Evolutionary conservation across 139 green algal species (phyloP).

Genomic region (Micromonas commoda): DNA sequence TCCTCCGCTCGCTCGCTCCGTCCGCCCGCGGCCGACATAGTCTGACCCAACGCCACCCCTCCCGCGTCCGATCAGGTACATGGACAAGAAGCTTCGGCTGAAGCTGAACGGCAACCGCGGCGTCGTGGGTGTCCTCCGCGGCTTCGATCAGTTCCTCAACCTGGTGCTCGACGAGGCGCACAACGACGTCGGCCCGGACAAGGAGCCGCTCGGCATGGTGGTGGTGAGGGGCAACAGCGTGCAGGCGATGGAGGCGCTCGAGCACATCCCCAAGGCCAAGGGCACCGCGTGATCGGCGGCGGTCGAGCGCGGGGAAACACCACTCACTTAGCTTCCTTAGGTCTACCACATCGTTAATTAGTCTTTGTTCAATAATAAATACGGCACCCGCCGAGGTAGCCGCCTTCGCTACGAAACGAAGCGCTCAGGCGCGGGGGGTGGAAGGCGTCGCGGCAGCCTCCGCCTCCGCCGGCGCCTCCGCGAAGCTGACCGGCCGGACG

Average conservation of each 20-base stretch:
- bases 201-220: slow-evolving; percentile 94
- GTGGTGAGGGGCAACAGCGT: slow-evolving; percentile 92
- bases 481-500: too few relatives aligned
- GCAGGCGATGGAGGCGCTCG: slow-evolving; percentile 85
- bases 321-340: too few relatives aligned
- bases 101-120: slow-evolving; percentile 85
- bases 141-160: slow-evolving; percentile 99
- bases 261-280: slow-evolving; percentile 37
- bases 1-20: background rate
- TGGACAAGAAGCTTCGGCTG: slow-evolving; percentile 26
- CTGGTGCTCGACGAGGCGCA: slow-evolving; percentile 89
- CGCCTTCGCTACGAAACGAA: too few relatives aligned
- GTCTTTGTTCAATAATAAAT: too few relatives aligned
- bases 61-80: slow-evolving; percentile 14
- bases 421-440: too few relatives aligned
- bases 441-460: too few relatives aligned
- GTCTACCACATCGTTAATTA: too few relatives aligned
- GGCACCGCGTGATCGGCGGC: background rate
- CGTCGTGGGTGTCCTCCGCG: slow-evolving; percentile 86
- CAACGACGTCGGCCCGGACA: slow-evolving; percentile 51
- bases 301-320: too few relatives aligned
- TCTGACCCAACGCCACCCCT: background rate
- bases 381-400: too few relatives aligned
- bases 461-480: too few relatives aligned
- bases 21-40: background rate